A percentile compares a stretch with the other conserved stretches of the same genome.
These are phyloP conservation scores for Pseudocercospora musae DNA, from an alignment of 2,329 filamentous ascomycete genomes.

Conservation along the genomic window DNA sequence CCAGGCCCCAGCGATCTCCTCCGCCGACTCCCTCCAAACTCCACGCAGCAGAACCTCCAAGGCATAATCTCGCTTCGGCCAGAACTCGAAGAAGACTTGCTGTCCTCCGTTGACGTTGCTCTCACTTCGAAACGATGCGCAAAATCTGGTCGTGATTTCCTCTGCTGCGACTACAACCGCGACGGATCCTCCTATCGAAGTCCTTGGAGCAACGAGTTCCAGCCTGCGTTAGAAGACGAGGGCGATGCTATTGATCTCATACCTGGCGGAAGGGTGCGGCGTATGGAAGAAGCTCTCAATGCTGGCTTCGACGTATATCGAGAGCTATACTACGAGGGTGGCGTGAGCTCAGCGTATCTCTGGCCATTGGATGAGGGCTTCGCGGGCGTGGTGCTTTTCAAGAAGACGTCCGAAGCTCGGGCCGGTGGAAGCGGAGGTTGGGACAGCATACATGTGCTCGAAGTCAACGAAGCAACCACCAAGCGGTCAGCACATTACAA, in stretches of 20 bases:
- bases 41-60: constrained; percentile 83
- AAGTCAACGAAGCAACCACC: constrained; percentile 74
- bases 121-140: constrained; percentile 81
- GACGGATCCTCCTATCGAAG: constrained; percentile 97
- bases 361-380: constrained; percentile 99
- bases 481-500: constrained; percentile 94
- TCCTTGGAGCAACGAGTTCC: constrained; percentile 99
- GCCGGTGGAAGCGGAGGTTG: constrained; percentile 55
- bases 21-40: constrained; percentile 91
- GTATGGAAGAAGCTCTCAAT: constrained; percentile 91
- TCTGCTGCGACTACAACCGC: constrained; percentile 99
- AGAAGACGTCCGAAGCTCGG: constrained; percentile 67
- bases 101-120: constrained; percentile 95
- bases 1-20: constrained; percentile 75
- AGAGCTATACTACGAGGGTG: constrained; percentile 95
- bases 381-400: constrained; percentile 89
- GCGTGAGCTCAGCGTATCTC: constrained; percentile 93
- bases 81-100: constrained; percentile 92
- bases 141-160: constrained; percentile 88
- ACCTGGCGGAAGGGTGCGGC: constrained; percentile 83
- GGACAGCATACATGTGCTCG: constrained; percentile 99
- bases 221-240: constrained; percentile 71
- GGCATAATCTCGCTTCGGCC: constrained; percentile 85
- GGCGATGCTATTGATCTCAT: constrained; percentile 74
- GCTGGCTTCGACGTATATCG: constrained; percentile 96